phyloP scores from a whole-genome alignment of 257 asterid species.

The Plantago elongata region DNA sequence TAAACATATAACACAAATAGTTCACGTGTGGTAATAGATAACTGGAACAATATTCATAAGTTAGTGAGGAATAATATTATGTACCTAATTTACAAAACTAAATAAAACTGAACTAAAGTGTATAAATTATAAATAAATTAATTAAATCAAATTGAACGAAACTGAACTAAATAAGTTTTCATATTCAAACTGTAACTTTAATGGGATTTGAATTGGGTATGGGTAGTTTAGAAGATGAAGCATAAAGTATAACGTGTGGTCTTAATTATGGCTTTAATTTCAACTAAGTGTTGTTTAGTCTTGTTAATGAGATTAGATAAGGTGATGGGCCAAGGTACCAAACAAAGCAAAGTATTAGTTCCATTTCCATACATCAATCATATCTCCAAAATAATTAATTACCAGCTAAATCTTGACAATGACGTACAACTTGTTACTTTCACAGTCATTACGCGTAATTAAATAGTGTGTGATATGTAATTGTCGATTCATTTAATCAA shows the following conservation, averaged over 20 bases:
- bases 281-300: background rate
- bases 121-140: no score
- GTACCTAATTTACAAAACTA: no score
- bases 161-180: no score
- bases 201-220: background rate
- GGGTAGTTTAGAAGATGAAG: slow-evolving; percentile 2
- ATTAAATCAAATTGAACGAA: no score
- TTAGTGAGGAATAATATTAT: no score
- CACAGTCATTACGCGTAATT: slow-evolving; percentile 20
- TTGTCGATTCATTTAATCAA: background rate
- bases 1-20: no score
- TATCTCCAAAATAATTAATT: no score
- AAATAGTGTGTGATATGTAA: slow-evolving; percentile 17
- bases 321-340: slow-evolving; percentile 17
- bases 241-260: slow-evolving; percentile 14
- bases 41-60: no score
- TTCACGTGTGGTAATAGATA: no score
- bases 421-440: slow-evolving; percentile 21
- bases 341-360: slow-evolving; percentile 22
- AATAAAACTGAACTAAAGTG: no score
- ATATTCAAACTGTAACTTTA: no score
- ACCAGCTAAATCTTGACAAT: slow-evolving; percentile 24
- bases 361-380: slow-evolving; percentile 15
- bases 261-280: slow-evolving; percentile 19
- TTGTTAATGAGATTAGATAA: background rate